phyloP scores from a whole-genome alignment of 2,329 filamentous ascomycete species.

The Aspergillus oerlinghausenensis region DNA sequence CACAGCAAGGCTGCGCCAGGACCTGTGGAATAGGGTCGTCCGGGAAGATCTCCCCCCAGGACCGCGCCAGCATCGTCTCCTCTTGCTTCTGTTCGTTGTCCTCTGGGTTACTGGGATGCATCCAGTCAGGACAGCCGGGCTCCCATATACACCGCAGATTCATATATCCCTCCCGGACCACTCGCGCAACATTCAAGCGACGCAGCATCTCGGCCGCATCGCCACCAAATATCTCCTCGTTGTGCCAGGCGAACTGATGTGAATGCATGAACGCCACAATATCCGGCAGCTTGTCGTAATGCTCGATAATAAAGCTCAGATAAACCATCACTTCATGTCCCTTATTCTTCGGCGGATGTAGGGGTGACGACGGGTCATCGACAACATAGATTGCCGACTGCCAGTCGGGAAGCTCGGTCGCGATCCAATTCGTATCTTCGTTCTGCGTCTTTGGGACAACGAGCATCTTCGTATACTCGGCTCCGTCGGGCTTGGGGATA shows the following conservation, averaged over 20 bases:
- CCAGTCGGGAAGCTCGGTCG: conserved; percentile 47
- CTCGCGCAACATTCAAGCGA: conserved; percentile 48
- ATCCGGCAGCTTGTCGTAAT: conserved; percentile 57
- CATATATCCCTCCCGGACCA: conserved; percentile 53
- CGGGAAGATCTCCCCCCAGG: conserved; percentile 47
- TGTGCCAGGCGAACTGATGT: conserved; percentile 56
- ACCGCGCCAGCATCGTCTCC: conserved; percentile 42
- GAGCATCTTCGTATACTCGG: conserved; percentile 51
- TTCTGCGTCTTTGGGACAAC: conserved; percentile 51
- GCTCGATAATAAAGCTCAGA: conserved; percentile 59
- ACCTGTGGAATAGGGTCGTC: conserved; percentile 42
- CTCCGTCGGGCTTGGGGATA: conserved; percentile 40
- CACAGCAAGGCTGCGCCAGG: conserved; percentile 59
- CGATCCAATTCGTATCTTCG: conserved; percentile 55
- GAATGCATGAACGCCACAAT: conserved; percentile 59
- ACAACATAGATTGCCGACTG: conserved; percentile 48
- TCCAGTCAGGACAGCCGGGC: conserved; percentile 57
- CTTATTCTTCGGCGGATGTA: conserved; percentile 55
- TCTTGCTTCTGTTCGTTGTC: conserved; percentile 44
- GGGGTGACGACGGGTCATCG: conserved; percentile 46
- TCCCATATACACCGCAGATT: conserved; percentile 57
- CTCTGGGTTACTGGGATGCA: conserved; percentile 44
- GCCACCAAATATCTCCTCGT: conserved; percentile 50
- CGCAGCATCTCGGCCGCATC: conserved; percentile 49
- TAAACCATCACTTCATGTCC: conserved; percentile 61